Conservation (phyloP, 768 basidiomycete species). For the Cystofilobasidium capitatum region DNA sequence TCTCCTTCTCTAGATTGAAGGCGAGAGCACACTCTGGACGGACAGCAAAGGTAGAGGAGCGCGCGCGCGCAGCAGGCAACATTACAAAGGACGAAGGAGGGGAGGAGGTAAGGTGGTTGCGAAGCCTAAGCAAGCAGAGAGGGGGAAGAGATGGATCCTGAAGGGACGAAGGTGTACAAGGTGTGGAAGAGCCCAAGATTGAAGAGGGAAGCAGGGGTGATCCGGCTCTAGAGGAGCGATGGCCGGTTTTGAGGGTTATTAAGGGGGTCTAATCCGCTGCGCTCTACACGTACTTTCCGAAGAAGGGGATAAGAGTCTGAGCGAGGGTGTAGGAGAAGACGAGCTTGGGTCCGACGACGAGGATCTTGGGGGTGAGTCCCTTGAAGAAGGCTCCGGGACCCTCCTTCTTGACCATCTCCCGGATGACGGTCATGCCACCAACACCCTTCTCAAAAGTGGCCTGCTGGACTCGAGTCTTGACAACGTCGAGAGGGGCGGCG, state of each 20-base stretch:
- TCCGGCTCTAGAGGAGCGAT: no score
- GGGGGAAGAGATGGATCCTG: no score
- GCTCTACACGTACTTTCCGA: constrained; percentile 72
- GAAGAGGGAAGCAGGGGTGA: background rate
- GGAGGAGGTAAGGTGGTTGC: no score
- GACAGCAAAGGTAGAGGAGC: no score
- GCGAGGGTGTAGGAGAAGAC: constrained; percentile 98
- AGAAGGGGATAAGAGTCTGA: constrained; percentile 86
- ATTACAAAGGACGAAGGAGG: no score
- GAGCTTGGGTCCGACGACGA: constrained; percentile 93
- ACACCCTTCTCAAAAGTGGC: constrained; percentile 79
- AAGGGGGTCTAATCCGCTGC: no score
- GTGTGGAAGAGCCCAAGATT: background rate
- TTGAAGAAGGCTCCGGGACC: constrained; percentile 82
- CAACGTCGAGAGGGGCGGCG: constrained; percentile 86
- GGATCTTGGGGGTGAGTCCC: constrained; percentile 92
- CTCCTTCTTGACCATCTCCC: constrained; percentile 78
- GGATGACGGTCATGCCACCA: constrained; percentile 64
- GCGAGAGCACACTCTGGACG: no score
- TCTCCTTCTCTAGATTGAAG: no score
- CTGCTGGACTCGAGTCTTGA: constrained; percentile 85
- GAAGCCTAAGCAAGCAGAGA: no score
- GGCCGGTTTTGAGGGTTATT: no score
- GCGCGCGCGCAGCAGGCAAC: no score
- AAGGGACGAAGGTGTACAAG: background rate